Base-by-base conservation (phyloP, 2,329 filamentous ascomycete genomes). In the Cucurbitaria berberidis region DNA sequence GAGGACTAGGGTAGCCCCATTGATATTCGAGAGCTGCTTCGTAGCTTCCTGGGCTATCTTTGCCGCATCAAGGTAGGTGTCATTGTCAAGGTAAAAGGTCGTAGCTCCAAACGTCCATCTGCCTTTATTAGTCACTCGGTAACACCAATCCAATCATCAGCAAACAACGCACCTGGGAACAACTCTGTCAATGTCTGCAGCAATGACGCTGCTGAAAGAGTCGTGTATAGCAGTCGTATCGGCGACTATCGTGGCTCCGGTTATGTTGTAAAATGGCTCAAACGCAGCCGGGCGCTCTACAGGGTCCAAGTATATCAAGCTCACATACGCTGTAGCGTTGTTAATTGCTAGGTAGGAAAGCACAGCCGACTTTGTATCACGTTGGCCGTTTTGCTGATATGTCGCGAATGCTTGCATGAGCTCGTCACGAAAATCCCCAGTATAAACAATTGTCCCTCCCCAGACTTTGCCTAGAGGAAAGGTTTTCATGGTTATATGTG, bases 381-480 rank as follows among this genome's bases (percentile, higher is more conserved):
- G 36, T 27, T 52, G 49, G 9, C 49, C 49, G 2, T 16, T 24
- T 26, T 35, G 15, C 36, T 52, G 49, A 32, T 52, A 47, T 16
- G 22, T 26, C 9, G 49, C 42, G 21, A 46, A 41, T 1, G 49
- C 49, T 21, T 19, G 8, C 49, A 52, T 52, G n/a, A 52, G 18
- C 13, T 39, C n/a, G 24, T 52, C 49, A 11, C 35, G 30, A 11
- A 35, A 36, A 7, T 36, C n/a, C n/a, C 29, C 21, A 15, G 44
- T 24, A 24, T 50, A 50, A 7, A 50, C 24, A 5, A 44, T 22
- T 3, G 30, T 27, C 4, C 47, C 47, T n/a, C 47, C 47, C 47
- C 47, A 50, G 30, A 44, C 7, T 29, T 59, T 39, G 24, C 46
- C 59, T 22, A 56, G 58, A 15, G 48, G 50, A 32, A 59, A 63